These are phyloP conservation scores for Nepenthes alata DNA, from an alignment of 179 eudicot genomes.

Conservation along the genomic window DNA sequence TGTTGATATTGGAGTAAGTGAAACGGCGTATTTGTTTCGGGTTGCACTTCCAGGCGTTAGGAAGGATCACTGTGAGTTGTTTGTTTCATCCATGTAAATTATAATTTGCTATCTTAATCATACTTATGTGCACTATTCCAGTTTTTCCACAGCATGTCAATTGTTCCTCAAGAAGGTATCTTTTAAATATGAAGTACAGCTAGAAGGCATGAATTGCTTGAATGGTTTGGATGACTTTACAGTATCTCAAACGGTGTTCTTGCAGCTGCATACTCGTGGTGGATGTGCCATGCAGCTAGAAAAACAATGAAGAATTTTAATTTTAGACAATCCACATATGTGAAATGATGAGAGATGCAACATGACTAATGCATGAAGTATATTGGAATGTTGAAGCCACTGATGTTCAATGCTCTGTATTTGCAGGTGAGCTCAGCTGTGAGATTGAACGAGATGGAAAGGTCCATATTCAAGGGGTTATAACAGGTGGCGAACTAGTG, in stretches of 20 bases:
- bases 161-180: too few species aligned
- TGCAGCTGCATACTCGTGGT: too few species aligned
- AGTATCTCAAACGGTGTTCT: too few species aligned
- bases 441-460: constrained; percentile 69
- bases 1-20: constrained; percentile 69
- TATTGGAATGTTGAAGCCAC: neutral
- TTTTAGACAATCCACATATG: too few species aligned
- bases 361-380: neutral
- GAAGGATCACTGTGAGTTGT: constrained; percentile 55
- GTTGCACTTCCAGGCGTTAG: constrained; percentile 86
- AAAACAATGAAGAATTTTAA: too few species aligned
- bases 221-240: too few species aligned
- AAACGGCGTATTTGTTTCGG: constrained; percentile 62
- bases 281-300: too few species aligned
- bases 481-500: constrained; percentile 47
- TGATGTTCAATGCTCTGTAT: neutral
- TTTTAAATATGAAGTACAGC: too few species aligned
- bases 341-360: neutral
- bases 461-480: constrained; percentile 56
- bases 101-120: too few species aligned
- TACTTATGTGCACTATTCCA: too few species aligned
- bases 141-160: too few species aligned
- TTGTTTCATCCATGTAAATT: neutral
- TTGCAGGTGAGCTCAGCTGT: constrained; percentile 64
- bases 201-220: too few species aligned